These are phyloP conservation scores for Coemansia sp. DNA, from an alignment of 192 early-diverging fungal genomes.

Conservation along the genomic window DNA sequence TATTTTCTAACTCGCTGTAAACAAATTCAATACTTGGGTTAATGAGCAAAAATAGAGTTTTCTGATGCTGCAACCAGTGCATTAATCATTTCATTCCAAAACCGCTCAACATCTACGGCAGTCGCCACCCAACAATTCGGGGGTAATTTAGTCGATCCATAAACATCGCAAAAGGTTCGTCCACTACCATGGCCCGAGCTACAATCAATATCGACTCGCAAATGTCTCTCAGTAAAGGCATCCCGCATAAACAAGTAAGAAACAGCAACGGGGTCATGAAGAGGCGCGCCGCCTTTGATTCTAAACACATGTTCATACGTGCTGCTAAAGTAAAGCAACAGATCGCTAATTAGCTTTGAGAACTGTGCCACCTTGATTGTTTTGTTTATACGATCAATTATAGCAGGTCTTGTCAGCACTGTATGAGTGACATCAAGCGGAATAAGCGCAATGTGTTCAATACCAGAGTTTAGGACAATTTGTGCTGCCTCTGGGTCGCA, in stretches of 20 bases:
- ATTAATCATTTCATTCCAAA: slow-evolving; percentile 26
- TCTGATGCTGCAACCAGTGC: slow-evolving; percentile 6
- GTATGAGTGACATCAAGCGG: slow-evolving; percentile 30
- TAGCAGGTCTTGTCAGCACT: slow-evolving; percentile 3
- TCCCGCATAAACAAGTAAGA: slow-evolving; percentile 26
- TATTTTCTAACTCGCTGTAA: too few relatives aligned
- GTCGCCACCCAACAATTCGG: slow-evolving; percentile 28
- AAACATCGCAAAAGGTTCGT: slow-evolving; percentile 11
- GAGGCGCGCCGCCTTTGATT: slow-evolving; percentile 10
- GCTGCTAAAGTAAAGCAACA: slow-evolving; percentile 9
- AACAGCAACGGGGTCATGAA: slow-evolving; percentile 29
- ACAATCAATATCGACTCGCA: slow-evolving; percentile 15
- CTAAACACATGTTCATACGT: slow-evolving; percentile 12
- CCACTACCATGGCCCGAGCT: slow-evolving; percentile 1
- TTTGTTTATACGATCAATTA: slow-evolving; percentile 14
- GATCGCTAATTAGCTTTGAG: slow-evolving; percentile 10
- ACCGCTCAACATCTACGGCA: slow-evolving; percentile 7
- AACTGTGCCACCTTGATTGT: slow-evolving; percentile 9
- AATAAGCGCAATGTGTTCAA: slow-evolving; percentile 15
- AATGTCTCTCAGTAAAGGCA: slow-evolving; percentile 5
- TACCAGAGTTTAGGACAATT: slow-evolving; percentile 15
- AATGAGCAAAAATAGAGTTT: too few relatives aligned
- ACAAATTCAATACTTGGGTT: too few relatives aligned
- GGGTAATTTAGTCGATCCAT: neutral
- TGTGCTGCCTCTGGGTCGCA: slow-evolving; percentile 38